phyloP scores from a whole-genome alignment of 176 grass and related monocot genomes.

The Lolium rigidum region DNA sequence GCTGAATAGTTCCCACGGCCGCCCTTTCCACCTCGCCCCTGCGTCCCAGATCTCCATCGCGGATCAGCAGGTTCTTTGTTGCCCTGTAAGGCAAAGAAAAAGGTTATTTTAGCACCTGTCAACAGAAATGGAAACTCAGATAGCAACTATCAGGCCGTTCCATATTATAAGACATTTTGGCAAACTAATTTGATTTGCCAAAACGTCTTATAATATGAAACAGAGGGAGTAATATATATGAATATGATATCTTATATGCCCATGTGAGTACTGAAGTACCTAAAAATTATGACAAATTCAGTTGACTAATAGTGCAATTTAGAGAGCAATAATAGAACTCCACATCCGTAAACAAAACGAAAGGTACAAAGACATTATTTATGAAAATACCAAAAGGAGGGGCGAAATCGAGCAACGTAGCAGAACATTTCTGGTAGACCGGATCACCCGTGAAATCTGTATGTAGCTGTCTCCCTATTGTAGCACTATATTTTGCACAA shows the following conservation, averaged over 20 bases:
- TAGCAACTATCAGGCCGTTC: not conserved
- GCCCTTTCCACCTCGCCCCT: constrained; percentile 69
- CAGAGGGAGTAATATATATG: no score
- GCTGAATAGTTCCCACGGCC: constrained; percentile 63
- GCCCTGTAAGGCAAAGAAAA: constrained; percentile 36
- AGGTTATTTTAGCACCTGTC: constrained; percentile 1
- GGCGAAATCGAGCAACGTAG: not conserved
- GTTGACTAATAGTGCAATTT: not conserved
- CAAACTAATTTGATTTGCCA: no score
- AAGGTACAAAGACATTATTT: not conserved
- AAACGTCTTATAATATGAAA: no score
- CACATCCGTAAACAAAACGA: not conserved
- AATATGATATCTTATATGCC: not conserved
- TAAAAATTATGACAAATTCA: not conserved
- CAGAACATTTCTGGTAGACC: not conserved
- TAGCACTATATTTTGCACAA: not conserved
- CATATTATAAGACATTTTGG: no score
- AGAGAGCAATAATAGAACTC: not conserved
- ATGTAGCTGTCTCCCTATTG: not conserved
- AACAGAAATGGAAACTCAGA: not conserved
- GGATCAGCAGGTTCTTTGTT: constrained; percentile 63
- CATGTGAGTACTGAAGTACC: not conserved
- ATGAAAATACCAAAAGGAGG: not conserved
- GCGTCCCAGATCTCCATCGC: constrained; percentile 52
- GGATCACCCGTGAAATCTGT: not conserved